Evolutionary conservation across 164 flowering plant species (phyloP), one percentile per base, ranked within the genome.

Genomic region (Liquidambar formosana): DNA sequence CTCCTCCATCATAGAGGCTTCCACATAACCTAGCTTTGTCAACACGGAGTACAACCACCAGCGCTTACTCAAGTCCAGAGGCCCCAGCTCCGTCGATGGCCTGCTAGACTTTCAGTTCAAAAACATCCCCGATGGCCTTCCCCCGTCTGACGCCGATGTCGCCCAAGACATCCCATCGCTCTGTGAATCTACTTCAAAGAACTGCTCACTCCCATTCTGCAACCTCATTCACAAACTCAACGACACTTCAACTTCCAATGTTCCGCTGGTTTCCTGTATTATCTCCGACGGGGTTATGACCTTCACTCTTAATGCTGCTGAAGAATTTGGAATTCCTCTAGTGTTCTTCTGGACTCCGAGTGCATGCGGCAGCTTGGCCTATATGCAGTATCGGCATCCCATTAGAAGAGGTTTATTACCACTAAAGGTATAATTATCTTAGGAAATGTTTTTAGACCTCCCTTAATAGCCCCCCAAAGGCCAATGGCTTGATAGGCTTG

Each of bases 341-440:
- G 73, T 76, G 1, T 8, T 66, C 8, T 66, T 81, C 45, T 74
- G 77, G 72, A 81, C 84, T 0, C 22, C 77, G 0, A 72, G 82
- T 26, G 77, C 76, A 13, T 73, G 84, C 41, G 80, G 82, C 14
- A 74, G 69, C 66, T 62, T 69, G 75, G 66, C 66, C 1, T 74
- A 64, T 64, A 33, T 68, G 1, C 78, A 82, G 38, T 75, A 59
- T 61, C 54, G 23, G 0, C 47, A 67, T 16, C 80, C 79, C 64
- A 66, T 82, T 19, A 43, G 62, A 38, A 71, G 56, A 58, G 82
- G 84, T 14, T 14, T 76, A 5, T 38, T 66, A 2, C 84, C 84
- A 6, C 64, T 78, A 79, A 76, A 76, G 83, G 83, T 80, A 61
- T 28, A 2, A 58, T 18, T 25, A n/a, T n/a, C n/a, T n/a, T n/a